Evolutionary conservation across 1,284 basidiomycete genomes (phyloP), one percentile per base, ranked within the genome.

Genomic region (Vanrija pseudolonga): DNA sequence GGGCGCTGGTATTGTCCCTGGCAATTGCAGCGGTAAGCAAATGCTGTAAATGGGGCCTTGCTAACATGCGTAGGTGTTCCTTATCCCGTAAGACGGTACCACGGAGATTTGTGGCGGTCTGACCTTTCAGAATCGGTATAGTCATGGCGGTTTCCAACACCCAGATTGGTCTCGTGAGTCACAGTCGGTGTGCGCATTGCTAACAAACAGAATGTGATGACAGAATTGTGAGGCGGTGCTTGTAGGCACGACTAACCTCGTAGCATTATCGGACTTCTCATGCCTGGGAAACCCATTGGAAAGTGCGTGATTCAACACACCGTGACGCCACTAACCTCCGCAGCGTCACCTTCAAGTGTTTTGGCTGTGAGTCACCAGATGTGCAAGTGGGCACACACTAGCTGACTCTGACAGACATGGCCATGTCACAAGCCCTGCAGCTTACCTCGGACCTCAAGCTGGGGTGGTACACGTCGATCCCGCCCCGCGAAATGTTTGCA

Each of bases 261-360:
- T 47, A 75, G 74, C 50, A 73, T 79, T 0, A 76, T 77, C 4
- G 80, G 80, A 0, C 69, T 79, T 38, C 61, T 81, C 36, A 76
- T 79, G 67, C 80, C 80, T 2, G 80, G 80, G 5, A 77, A 76
- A 51, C 79, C 80, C 1, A 79, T 80, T 45, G 79, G 75, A 61
- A 80, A 75, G 74, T 76, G 50, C 61, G 73, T 68, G 12, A 1
- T 4, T n/a, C 39, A n/a, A n/a, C n/a, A 22, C 7, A 28, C 15
- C 17, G 41, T 28, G 42, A n/a, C 17, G 14, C 15, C 42, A 22
- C 57, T 54, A 52, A 61, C 51, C 46, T n/a, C 18, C n/a, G 4
- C 56, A 76, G 72, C 51, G 72, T 76, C n/a, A 73, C 70, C 0
- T 77, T 77, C 68, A 77, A 77, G 52, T 76, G 74, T 55, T 74